These are phyloP conservation scores for Tetrapisispora fleetii DNA, from an alignment of 805 yeast species.

Conservation along the genomic window DNA sequence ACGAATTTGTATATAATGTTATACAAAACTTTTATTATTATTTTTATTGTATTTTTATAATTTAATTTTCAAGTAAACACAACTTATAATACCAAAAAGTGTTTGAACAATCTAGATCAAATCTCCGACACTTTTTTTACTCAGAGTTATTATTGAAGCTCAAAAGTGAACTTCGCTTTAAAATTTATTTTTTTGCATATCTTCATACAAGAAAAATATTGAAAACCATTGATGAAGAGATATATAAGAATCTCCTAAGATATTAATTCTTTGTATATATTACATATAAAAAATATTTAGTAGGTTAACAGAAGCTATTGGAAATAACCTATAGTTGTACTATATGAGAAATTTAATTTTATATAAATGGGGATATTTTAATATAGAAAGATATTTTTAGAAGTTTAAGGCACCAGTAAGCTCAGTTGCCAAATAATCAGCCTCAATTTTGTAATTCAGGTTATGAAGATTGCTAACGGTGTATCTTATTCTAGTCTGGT, in stretches of 20 bases:
- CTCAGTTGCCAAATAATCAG: conserved; percentile 41
- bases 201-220: too few relatives aligned
- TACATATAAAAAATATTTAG: not conserved
- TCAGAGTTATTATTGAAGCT: too few relatives aligned
- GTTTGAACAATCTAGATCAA: too few relatives aligned
- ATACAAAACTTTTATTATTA: not conserved
- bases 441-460: conserved; percentile 50
- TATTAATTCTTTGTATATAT: too few relatives aligned
- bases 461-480: conserved; percentile 46
- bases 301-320: not conserved
- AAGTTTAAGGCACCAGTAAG: conserved; percentile 19
- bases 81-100: too few relatives aligned
- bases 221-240: too few relatives aligned
- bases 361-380: not conserved
- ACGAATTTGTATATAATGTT: not conserved
- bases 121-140: too few relatives aligned
- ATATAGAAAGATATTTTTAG: not conserved
- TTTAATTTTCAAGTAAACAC: too few relatives aligned
- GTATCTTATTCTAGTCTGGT: conserved; percentile 64
- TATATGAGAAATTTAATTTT: not conserved
- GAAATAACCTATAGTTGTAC: not conserved
- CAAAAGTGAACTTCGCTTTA: too few relatives aligned
- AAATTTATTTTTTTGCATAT: too few relatives aligned
- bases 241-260: not conserved
- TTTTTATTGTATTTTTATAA: not conserved